A percentile compares a stretch with the other conserved stretches of the same genome.
These are phyloP conservation scores for Marvania coccoides DNA, from an alignment of 139 green algal species.

Conservation along the genomic window DNA sequence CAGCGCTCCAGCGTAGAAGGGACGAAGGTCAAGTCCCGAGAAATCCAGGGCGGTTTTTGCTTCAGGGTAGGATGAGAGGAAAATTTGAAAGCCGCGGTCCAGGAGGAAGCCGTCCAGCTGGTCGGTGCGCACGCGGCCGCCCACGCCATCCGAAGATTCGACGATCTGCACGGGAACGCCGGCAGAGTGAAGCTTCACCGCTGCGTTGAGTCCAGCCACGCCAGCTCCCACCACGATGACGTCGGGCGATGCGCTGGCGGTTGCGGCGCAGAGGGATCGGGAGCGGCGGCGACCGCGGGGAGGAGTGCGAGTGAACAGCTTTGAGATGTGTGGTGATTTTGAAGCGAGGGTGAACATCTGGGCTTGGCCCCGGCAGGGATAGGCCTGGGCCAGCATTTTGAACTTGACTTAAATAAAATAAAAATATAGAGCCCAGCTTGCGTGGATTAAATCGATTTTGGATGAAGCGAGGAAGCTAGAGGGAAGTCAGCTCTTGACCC, in stretches of 20 bases:
- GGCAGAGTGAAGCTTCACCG: slow-evolving; percentile 21
- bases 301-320: too few relatives aligned
- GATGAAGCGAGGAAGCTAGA: too few relatives aligned
- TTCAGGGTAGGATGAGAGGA: slow-evolving; percentile 72
- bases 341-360: too few relatives aligned
- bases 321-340: too few relatives aligned
- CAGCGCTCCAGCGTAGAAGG: slow-evolving; percentile 89
- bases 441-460: too few relatives aligned
- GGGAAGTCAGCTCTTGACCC: too few relatives aligned
- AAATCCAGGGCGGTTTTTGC: slow-evolving; percentile 70
- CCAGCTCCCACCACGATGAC: slow-evolving; percentile 48
- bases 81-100: slow-evolving; percentile 98
- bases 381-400: too few relatives aligned
- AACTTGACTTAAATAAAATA: too few relatives aligned
- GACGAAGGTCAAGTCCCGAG: slow-evolving; percentile 66
- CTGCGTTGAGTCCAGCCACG: slow-evolving; percentile 38
- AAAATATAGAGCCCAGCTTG: too few relatives aligned
- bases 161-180: slow-evolving; percentile 54
- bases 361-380: too few relatives aligned
- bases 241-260: not conserved
- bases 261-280: not conserved
- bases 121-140: slow-evolving; percentile 87
- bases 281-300: too few relatives aligned
- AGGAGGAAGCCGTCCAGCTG: slow-evolving; percentile 88
- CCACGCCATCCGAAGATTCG: slow-evolving; percentile 82